Evolutionary conservation across 164 flowering plant species (phyloP), one percentile per base, ranked within the genome.

Genomic region (Aristolochia contorta): DNA sequence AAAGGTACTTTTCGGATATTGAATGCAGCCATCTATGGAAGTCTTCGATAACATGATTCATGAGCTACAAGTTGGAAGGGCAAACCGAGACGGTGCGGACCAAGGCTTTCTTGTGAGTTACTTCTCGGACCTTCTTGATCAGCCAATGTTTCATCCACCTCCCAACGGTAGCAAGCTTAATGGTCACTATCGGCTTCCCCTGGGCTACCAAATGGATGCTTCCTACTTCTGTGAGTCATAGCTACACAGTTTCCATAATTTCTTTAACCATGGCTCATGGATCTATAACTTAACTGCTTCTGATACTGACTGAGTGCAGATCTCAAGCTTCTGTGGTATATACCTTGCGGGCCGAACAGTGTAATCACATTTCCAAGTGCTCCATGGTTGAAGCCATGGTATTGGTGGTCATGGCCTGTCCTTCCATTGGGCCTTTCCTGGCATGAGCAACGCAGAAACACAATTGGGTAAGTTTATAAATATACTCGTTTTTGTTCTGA

Each of bases 351-450:
- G 23, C 93, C 96, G 10, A 94, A 94, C 74, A 94, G 99, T 30
- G 96, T 94, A 25, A 83, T 94, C 41, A 94, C 99, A 16, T 94
- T 88, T 73, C 99, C 99, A 6, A 81, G 99, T 21, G 97, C 96
- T 7, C 75, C 83, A 18, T 85, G 91, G 89, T 54, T 94, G 68
- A 94, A 94, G 71, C 99, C 97, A 24, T 94, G 99, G 99, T 91
- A 94, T 54, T 94, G 99, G 99, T 94, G 99, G 99, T 84, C 99
- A 23, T 94, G 89, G 86, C 99, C 99, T 58, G 93, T 86, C 62
- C 79, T 94, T 16, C 99, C 99, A 6, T 61, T 94, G 54, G 99
- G 99, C 71, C 32, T 91, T 47, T 64, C 75, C 13, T 94, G 99
- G 99, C 99, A 94, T 62, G 82, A 82, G 63, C 73, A 72, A 55